Evolutionary conservation across 129 eudicot species (phyloP).

Genomic region (sunflower (Helianthus annuus)): HanXRQr2.0-SUNRISE NC_035439.2:119715805-119716304

Average conservation of each 20-base stretch:
- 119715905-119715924: not conserved
- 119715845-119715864: too few relatives aligned
- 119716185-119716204: not conserved
- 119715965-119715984: not conserved
- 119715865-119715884: too few relatives aligned
- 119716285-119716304: constrained; percentile 89
- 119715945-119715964: not conserved
- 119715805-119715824: too few relatives aligned
- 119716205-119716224: constrained; percentile 38
- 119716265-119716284: constrained; percentile 82
- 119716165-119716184: not conserved
- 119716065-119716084: not conserved
- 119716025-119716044: not conserved
- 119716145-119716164: constrained; percentile 22
- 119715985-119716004: not conserved
- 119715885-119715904: not conserved
- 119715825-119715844: too few relatives aligned
- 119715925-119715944: not conserved
- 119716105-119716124: not conserved
- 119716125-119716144: constrained; percentile 26
- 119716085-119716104: not conserved
- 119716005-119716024: not conserved
- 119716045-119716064: not conserved
- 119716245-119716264: constrained; percentile 83
- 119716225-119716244: constrained; percentile 92